Base-by-base conservation (phyloP, 2,329 filamentous ascomycete species). In the Aspergillus amoenus region DNA sequence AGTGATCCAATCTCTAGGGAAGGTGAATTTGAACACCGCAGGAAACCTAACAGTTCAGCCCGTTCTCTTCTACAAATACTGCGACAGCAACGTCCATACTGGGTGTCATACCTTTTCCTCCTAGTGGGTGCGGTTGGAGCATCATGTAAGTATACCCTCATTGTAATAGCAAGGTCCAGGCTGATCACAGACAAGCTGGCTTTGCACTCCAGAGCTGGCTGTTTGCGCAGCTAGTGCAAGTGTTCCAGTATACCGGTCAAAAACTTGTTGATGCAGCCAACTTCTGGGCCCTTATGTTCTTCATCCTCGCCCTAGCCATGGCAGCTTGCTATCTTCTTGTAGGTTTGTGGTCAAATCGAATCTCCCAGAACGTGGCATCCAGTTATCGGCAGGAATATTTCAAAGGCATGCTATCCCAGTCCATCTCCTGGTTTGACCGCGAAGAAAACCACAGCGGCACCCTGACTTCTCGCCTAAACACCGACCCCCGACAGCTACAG, bases 221-320 rank as follows among this genome's bases (percentile, higher is more conserved):
- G 0, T 82, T 84, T 60, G 77, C 79, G 2, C 72, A 76, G 9
- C 67, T 82, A 1, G 73, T 83, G 42, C 64, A 75, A 44, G 78
- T 79, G 2, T 84, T 84, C 57, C 73, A 75, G 48, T 68, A 77
- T 37, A 72, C 68, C 12, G 72, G 76, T 1, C 51, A 66, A 8
- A 67, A 70, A 60, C 74, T 76, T 3, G 68, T 74, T 27, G 56
- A 73, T 3, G 67, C 75, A 54, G 78, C 75, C 13, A 74, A 83
- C 61, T 82, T 83, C 63, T 83, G 77, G 67, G 73, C 80, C 1
- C 71, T 84, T 5, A 83, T 84, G 80, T 82, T 84, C 66, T 82
- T 84, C 64, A 67, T 84, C 5, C 75, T 83, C 5, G 80, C 81
- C 0, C 60, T 84, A 11, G 77, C 71, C 1, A 78, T 80, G 32